A percentile compares a stretch with the other conserved stretches of the same genome.
Conservation (phyloP, 2,329 filamentous ascomycete genomes). For the Rutstroemia sp. region DNA sequence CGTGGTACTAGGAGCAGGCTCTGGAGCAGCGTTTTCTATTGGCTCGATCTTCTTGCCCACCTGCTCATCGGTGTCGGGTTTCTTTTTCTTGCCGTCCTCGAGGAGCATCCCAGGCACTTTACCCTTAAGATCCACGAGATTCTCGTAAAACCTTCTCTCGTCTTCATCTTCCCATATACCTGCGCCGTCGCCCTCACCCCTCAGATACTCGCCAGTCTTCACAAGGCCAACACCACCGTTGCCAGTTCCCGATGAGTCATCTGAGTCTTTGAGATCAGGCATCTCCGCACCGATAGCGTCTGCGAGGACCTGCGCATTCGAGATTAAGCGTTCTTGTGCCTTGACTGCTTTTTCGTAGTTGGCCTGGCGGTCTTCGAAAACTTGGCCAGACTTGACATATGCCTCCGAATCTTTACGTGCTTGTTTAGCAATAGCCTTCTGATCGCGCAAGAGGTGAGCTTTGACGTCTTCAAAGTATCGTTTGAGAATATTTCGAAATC, state of each 20-base stretch:
- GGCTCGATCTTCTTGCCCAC: conserved; percentile 66
- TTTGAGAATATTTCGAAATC: conserved; percentile 77
- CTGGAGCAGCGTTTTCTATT: conserved; percentile 37
- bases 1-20: conserved; percentile 34
- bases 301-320: conserved; percentile 85
- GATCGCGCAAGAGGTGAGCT: conserved; percentile 78
- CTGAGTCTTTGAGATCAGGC: conserved; percentile 84
- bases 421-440: conserved; percentile 80
- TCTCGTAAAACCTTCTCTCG: conserved; percentile 96
- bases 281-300: conserved; percentile 86
- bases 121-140: conserved; percentile 87
- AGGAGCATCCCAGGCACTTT: conserved; percentile 91
- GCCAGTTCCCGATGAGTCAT: conserved; percentile 55
- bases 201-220: conserved; percentile 87
- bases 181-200: conserved; percentile 80
- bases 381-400: conserved; percentile 96
- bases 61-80: conserved; percentile 71
- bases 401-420: conserved; percentile 93
- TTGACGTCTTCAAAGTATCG: conserved; percentile 94
- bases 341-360: conserved; percentile 95
- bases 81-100: conserved; percentile 94
- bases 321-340: conserved; percentile 78
- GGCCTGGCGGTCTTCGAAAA: conserved; percentile 93
- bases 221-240: conserved; percentile 84
- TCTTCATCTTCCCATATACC: conserved; percentile 99